phyloP scores from a whole-genome alignment of 2,329 filamentous ascomycete genomes.

The Purpureocillium takamizusanense region DNA sequence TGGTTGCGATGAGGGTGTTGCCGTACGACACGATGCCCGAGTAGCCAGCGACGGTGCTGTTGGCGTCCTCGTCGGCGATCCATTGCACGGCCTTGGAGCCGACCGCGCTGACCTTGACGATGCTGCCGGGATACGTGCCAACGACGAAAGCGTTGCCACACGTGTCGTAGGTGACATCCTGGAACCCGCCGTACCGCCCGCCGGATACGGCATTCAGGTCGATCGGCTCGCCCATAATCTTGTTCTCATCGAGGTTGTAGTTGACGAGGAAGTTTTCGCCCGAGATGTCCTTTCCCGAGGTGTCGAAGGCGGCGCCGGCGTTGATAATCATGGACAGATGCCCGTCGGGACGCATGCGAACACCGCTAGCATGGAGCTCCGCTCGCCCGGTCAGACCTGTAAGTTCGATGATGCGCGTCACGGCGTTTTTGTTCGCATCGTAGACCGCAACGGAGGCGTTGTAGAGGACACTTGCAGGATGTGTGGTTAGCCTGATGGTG shows the following conservation, averaged over 20 bases:
- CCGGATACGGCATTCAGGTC: too few relatives aligned
- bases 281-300: constrained; percentile 21
- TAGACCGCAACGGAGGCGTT: constrained; percentile 1
- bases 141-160: constrained; percentile 26
- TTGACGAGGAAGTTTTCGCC: constrained; percentile 28
- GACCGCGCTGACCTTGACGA: constrained; percentile 21
- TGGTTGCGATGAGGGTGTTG: constrained; percentile 20
- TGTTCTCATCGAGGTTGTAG: constrained; percentile 25
- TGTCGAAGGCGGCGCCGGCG: constrained; percentile 23
- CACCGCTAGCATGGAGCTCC: constrained; percentile 17
- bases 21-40: not conserved
- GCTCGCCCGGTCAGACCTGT: constrained; percentile 17
- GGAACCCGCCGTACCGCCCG: constrained; percentile 26
- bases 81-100: constrained; percentile 17
- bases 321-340: constrained; percentile 26
- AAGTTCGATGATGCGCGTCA: constrained; percentile 15
- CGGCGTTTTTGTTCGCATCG: constrained; percentile 7
- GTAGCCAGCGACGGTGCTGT: not conserved
- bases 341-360: constrained; percentile 22
- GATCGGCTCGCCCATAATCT: constrained; percentile 13
- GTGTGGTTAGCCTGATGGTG: not conserved
- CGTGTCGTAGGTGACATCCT: constrained; percentile 27
- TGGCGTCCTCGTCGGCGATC: constrained; percentile 7
- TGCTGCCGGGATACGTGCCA: constrained; percentile 26
- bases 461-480: constrained; percentile 1